Evolutionary conservation across 2,329 filamentous ascomycete genomes (phyloP), one percentile per base, ranked within the genome.

Genomic region (Ceratocystis alfenasii): DNA sequence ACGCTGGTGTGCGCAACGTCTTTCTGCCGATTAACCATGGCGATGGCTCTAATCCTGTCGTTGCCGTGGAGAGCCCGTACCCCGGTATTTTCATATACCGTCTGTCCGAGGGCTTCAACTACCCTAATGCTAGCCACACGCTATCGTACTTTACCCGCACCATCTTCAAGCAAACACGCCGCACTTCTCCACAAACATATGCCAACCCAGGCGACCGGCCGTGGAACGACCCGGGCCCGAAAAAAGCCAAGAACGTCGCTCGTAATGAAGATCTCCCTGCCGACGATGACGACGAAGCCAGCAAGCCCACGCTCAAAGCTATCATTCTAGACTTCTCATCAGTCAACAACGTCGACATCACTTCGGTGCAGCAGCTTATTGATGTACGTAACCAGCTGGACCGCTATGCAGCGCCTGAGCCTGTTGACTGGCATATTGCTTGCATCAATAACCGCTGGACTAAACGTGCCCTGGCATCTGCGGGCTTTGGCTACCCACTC

Each of bases 21-120:
- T 99, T 94, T 80, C 76, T 97, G 22, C 94, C 94, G 0, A 80
- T 96, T 67, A 85, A 89, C 71, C 90, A 95, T 73, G 80, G 81
- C n/a, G 93, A 97, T 73, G 93, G 93, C 36, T 91, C 90, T 1
- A 97, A 97, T 74, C 93, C 93, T 0, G 81, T 87, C 30, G 81
- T 97, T 60, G 81, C 87, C 10, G 79, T 95, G n/a, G 81, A 89
- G 68, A 84, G 84, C 65, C 92, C 94, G 0, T 90, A 94, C 71
- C 93, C 93, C 0, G 94, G 94, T 64, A 83, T 99, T 70, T 95
- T 97, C 76, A 95, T 97, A 72, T 97, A 95, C 78, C 86, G 93
- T 57, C 96, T 96, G 75, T 86, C 88, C 0, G 93, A 97, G 77
- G 90, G 92, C 55, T 96, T 95, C 80, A 95, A 94, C 76, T 99